Evolutionary conservation across 345 rosid genomes (phyloP).

Genomic region (Gossypium longicalyx): DNA sequence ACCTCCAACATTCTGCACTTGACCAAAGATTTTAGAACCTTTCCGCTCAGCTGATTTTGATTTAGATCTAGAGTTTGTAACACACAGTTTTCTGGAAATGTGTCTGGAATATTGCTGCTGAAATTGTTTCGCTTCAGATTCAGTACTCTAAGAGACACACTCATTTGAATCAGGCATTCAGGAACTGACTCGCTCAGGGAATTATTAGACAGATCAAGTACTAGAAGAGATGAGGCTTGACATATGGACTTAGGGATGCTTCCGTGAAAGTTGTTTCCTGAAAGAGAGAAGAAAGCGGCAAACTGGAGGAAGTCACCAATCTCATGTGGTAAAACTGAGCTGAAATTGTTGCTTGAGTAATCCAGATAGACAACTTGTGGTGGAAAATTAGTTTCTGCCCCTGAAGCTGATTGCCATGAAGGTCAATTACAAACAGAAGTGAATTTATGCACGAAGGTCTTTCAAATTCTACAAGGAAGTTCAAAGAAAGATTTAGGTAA

Average conservation of each 20-base stretch:
- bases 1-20: slow-evolving; percentile 33
- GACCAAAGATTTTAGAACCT: slow-evolving; percentile 27
- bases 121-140: slow-evolving; percentile 11
- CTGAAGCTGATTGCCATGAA: slow-evolving; percentile 28
- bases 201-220: slow-evolving; percentile 44
- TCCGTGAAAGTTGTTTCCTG: slow-evolving; percentile 29
- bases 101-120: slow-evolving; percentile 4
- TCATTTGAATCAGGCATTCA: slow-evolving; percentile 14
- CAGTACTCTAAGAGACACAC: neutral
- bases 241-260: slow-evolving; percentile 33
- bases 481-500: slow-evolving; percentile 16
- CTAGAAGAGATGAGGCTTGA: slow-evolving; percentile 8
- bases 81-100: slow-evolving; percentile 10
- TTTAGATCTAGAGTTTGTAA: slow-evolving; percentile 36
- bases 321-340: slow-evolving; percentile 16
- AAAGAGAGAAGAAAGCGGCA: slow-evolving; percentile 21
- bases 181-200: slow-evolving; percentile 32
- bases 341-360: slow-evolving; percentile 30
- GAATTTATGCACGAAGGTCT: neutral
- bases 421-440: slow-evolving; percentile 15
- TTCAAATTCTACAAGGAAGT: slow-evolving; percentile 10
- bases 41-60: slow-evolving; percentile 28
- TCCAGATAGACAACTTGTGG: slow-evolving; percentile 13
- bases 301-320: slow-evolving; percentile 5
- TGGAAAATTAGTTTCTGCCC: slow-evolving; percentile 23